These are phyloP conservation scores for Oemleria cerasiformis DNA, from an alignment of 306 rosid species.

Conservation along the genomic window DNA sequence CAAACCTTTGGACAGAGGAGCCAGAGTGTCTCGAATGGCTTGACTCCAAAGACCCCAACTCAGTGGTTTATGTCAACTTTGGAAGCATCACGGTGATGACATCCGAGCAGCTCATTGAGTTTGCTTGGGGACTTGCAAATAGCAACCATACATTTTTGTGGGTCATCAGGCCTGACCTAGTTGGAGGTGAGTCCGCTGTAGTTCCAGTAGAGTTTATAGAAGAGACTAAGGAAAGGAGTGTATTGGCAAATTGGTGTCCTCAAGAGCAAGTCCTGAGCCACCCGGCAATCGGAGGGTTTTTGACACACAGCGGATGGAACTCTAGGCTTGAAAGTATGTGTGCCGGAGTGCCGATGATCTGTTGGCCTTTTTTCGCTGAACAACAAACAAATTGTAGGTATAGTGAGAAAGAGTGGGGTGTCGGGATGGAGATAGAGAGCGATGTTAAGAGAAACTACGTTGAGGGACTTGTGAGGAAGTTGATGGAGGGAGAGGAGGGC, in stretches of 20 bases:
- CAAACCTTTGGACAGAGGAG: constrained; percentile 75
- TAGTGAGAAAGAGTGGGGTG: constrained; percentile 51
- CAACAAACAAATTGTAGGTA: constrained; percentile 71
- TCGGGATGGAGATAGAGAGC: constrained; percentile 62
- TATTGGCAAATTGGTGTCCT: constrained; percentile 54
- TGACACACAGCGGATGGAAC: constrained; percentile 78
- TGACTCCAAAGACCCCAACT: constrained; percentile 5
- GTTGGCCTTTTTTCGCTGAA: constrained; percentile 79
- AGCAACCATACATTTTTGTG: constrained; percentile 42
- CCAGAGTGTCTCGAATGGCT: constrained; percentile 58
- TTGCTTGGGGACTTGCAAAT: constrained; percentile 66
- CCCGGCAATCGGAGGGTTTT: constrained; percentile 55
- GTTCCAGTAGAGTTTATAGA: constrained; percentile 41
- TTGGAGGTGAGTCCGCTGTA: constrained; percentile 18
- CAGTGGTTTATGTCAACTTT: constrained; percentile 11
- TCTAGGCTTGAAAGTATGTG: constrained; percentile 62
- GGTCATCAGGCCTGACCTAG: constrained; percentile 53
- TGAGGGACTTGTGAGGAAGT: constrained; percentile 43
- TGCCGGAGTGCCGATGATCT: constrained; percentile 57
- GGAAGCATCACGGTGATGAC: constrained; percentile 39
- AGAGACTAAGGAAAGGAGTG: constrained; percentile 36
- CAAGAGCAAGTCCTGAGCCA: constrained; percentile 61
- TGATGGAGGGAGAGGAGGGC: constrained; percentile 60
- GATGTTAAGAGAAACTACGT: constrained; percentile 39
- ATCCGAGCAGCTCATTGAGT: constrained; percentile 39